Evolutionary conservation across 805 yeast genomes (phyloP), one percentile per base, ranked within the genome.

Genomic region (Nakazawaea wickerhamii): DNA sequence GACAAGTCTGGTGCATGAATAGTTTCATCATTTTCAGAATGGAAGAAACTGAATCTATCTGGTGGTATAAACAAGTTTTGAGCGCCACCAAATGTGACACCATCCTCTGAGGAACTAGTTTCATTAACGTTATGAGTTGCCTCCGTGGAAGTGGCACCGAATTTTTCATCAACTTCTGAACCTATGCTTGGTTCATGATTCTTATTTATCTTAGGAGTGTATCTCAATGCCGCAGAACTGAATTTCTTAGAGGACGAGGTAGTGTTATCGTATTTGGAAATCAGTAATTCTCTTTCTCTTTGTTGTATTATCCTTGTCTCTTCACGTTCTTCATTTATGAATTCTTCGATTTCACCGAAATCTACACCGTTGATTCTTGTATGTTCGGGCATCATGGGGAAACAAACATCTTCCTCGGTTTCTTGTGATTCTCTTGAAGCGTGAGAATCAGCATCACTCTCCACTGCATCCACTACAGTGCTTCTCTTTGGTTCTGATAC

Each of bases 331-430:
- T 77, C 83, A 41, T 69, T 68, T 34, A 84, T 79, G 55, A 84
- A 87, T 51, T 84, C 93, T 45, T 87, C 96, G 50, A 91, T 75
- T 55, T 89, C 97, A 55, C 80, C 88, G 55, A 91, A 88, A 61
- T 91, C 96, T 51, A 93, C 86, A 14, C 95, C 96, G 47, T 79
- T 80, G 33, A 76, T 66, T 40, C 45, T 33, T 8, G 41, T 42
- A 31, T 46, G 44, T 47, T 82, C 83, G 4, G 85, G 80, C 38
- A 79, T 66, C 87, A 88, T 83, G 2, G 98, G 98, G 63, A 90
- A 90, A 69, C 98, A 91, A 35, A 91, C 99, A 73, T 91, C 98
- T 58, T 88, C 96, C 55, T 91, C 98, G 0, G 96, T 88, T 57
- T 89, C 96, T 52, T 86, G 95, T 4, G 90, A 81, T 15, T 81